Evolutionary conservation across 495 filamentous ascomycete species (phyloP), one percentile per base, ranked within the genome.

Genomic region (Aspergillus asperescens): DNA sequence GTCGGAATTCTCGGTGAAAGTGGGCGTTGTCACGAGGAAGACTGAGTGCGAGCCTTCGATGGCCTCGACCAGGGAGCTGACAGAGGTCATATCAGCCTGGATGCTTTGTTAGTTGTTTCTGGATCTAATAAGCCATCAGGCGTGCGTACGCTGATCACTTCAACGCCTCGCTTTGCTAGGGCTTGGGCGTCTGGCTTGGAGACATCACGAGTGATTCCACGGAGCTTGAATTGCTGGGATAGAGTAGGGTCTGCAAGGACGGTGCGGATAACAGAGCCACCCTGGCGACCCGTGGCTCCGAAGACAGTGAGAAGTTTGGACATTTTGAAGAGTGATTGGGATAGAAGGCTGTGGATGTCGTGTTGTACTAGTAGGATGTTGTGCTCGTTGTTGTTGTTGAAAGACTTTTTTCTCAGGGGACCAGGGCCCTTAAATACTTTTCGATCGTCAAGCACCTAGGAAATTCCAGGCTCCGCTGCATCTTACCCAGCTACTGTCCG

Each of bases 161-260:
- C 42, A n/a, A 45, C 42, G 13, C 42, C 42, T 16, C 37, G n/a
- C 9, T 23, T 51, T 6, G 39, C 52, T 4, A 68, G 54, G 4
- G 54, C 55, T 31, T 62, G 32, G 5, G 65, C 62, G 0, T 55
- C 32, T 7, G 41, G 41, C 52, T 55, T 77, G 32, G 60, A 61
- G 1, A 67, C 57, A 59, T 83, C 73, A 7, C 82, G 71, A 7
- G 80, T 82, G 35, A 85, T 67, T 50, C 66, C 81, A 25, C 81
- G 75, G 58, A 85, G 63, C 27, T 67, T 69, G 67, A 58, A 85
- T 23, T 63, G 43, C 4, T 65, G 55, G 28, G 70, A 75, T 10
- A 78, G 59, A 6, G 62, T 54, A 0, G 80, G 60, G 57, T 80
- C 69, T 22, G 53, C 52, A 10, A 82, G 69, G 32, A 84, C 66